Percentiles rank a stretch among this genome's conserved stretches.
Conservation (phyloP, 225 moss, liverwort and hornwort species). For the Ulota crispa region DNA sequence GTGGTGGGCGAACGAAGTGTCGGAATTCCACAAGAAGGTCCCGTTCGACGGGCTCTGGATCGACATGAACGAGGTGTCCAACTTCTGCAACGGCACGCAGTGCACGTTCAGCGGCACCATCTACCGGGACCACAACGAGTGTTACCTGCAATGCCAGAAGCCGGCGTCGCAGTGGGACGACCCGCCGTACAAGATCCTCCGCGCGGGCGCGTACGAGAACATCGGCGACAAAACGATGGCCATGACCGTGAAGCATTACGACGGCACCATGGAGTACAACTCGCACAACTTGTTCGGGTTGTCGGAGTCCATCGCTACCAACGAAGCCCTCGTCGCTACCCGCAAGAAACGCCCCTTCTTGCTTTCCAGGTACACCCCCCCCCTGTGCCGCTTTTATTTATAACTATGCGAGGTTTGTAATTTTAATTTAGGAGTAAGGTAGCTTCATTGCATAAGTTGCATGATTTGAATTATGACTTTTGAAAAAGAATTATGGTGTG, state of each 20-base stretch:
- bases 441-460: not conserved
- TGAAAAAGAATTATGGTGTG: no score
- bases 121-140: constrained; percentile 27
- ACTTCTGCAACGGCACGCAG: constrained; percentile 75
- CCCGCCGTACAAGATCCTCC: constrained; percentile 71
- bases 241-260: constrained; percentile 54
- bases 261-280: constrained; percentile 73
- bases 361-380: constrained; percentile 42
- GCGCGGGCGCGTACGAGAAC: constrained; percentile 31
- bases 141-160: constrained; percentile 59
- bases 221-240: constrained; percentile 57
- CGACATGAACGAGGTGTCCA: constrained; percentile 92
- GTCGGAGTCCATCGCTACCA: constrained; percentile 70
- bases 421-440: no score
- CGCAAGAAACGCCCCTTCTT: constrained; percentile 76
- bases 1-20: constrained; percentile 52
- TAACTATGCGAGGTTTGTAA: no score
- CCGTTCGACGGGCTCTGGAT: constrained; percentile 89
- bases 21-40: constrained; percentile 47
- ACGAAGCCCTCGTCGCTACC: constrained; percentile 46
- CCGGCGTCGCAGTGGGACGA: constrained; percentile 52
- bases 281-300: constrained; percentile 76
- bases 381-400: no score
- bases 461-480: not conserved
- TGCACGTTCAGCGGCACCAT: constrained; percentile 49